These are phyloP conservation scores for Amanita polypyramis DNA, from an alignment of 768 basidiomycete species.

Conservation along the genomic window DNA sequence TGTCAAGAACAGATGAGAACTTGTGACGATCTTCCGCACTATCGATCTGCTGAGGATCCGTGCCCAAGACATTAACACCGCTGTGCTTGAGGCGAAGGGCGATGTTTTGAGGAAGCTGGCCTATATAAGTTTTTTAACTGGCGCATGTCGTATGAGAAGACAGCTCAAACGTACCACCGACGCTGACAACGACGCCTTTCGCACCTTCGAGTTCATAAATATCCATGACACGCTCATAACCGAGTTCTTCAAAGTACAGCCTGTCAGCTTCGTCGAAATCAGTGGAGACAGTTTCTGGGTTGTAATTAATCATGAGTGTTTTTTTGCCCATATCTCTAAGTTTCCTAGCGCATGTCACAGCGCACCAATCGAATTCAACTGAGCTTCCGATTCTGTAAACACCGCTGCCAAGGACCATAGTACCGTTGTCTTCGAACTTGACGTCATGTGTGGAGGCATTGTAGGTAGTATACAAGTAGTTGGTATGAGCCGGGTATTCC, in stretches of 20 bases:
- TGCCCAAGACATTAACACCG: constrained; percentile 90
- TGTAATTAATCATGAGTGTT: constrained; percentile 99
- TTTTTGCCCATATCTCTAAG: constrained; percentile 86
- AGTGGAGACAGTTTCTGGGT: constrained; percentile 98
- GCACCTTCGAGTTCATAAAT: constrained; percentile 95
- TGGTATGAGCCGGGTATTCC: constrained; percentile 97
- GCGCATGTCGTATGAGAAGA: neutral
- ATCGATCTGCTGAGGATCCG: constrained; percentile 92
- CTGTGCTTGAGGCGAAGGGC: constrained; percentile 88
- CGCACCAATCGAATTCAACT: constrained; percentile 99
- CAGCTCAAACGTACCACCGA: constrained; percentile 63
- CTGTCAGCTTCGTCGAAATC: constrained; percentile 99
- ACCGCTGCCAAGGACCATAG: constrained; percentile 98
- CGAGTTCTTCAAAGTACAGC: constrained; percentile 96
- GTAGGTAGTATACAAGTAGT: constrained; percentile 99
- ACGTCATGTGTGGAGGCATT: constrained; percentile 95
- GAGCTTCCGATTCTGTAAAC: constrained; percentile 98
- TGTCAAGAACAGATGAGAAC: constrained; percentile 94
- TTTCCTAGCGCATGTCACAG: constrained; percentile 94
- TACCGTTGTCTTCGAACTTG: constrained; percentile 91
- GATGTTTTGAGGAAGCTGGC: constrained; percentile 98
- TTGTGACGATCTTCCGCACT: constrained; percentile 98
- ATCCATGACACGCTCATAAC: constrained; percentile 98
- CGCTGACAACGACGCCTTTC: constrained; percentile 90
- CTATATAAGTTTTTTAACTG: constrained; percentile 26